Evolutionary conservation across 2,329 filamentous ascomycete genomes (phyloP), one percentile per base, ranked within the genome.

Genomic region (Colletotrichum theobromicola): DNA sequence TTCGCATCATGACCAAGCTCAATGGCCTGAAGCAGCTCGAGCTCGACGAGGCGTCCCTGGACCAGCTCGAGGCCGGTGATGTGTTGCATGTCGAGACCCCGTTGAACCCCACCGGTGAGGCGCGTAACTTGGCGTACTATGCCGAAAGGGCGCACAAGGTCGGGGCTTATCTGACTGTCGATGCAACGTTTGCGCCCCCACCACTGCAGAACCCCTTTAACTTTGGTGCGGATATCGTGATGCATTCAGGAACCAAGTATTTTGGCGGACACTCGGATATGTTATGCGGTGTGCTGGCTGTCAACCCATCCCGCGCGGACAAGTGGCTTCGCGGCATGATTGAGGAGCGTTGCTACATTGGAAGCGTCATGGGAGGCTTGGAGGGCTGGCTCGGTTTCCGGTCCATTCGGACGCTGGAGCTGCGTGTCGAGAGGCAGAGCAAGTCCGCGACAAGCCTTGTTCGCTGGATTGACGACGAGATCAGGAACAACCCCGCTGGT

Each of bases 171-270:
- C 87, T 98, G 62, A 93, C 93, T 15, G 94, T 98, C 2, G 97
- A 99, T 84, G 92, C 94, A 4, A 99, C 97, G 0, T 98, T 99
- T 84, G 97, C 92, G 4, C 97, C 97, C 53, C 97, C 97, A 35
- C 94, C 95, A 32, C 87, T 99, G 73, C 93, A 95, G 82, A 94
- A 98, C 79, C 96, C 97, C 0, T 97, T 98, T 79, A 81, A 83
- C 32, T 93, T 90, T 82, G 96, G 95, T 61, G 95, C 94, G 32
- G 96, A 98, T 84, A 84, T 96, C 1, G 91, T 98, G 37, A 94
- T 98, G 94, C 97, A 99, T 85, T 94, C 91, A 66, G 97, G 95
- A 5, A 98, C 96, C 21, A 99, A 98, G 88, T 99, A 98, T 84
- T 91, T 99, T 78, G 97, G 97, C 24, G 97, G 97, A 0, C 97